Evolutionary conservation across 2,329 filamentous ascomycete genomes (phyloP), one percentile per base, ranked within the genome.

Genomic region (Neocatenulostroma microsporum): DNA sequence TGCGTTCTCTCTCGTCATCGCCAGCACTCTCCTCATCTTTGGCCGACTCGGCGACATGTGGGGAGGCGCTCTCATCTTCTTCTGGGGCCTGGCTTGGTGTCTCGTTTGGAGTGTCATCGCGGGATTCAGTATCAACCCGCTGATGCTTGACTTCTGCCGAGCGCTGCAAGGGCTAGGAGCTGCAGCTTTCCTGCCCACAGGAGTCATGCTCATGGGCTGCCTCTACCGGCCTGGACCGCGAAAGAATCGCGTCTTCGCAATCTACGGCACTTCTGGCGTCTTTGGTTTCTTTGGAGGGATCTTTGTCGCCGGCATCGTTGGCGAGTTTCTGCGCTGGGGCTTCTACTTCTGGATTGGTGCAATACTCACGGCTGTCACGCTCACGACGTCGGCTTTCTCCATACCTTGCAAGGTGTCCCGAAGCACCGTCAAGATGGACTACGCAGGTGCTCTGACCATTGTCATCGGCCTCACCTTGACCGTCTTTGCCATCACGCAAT

Each of bases 401-500:
- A 66, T 78, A 12, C 73, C 72, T 2, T 50, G 34, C 23, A 59
- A 62, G 30, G 61, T 62, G 31, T 47, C 30, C 29, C 28, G 41
- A 19, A 53, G 63, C 14, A 60, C 59, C 1, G 60, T 73, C 15
- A 63, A 64, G 21, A 86, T 87, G 80, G 83, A 88, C 54, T 86
- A 78, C 73, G 62, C 68, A 39, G 82, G 82, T 0, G 62, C 73
- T 2, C 53, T 58, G 2, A 72, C 79, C 11, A 78, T 80, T 12
- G 69, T 84, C 0, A 68, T 71, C 0, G 83, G 80, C 0, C 58
- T 87, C 10, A 68, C 82, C 2, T 67, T 91, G 18, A 67, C 85
- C 7, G 79, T 86, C 0, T 89, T 80, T 49, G 80, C 83, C 0
- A 73, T 91, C 34, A 87, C 83, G 0, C 79, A 85, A 31, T 79